A percentile compares a stretch with the other conserved stretches of the same genome.
Evolutionary conservation across 257 asterid genomes (phyloP).

Genomic region (Penstemon barbatus): DNA sequence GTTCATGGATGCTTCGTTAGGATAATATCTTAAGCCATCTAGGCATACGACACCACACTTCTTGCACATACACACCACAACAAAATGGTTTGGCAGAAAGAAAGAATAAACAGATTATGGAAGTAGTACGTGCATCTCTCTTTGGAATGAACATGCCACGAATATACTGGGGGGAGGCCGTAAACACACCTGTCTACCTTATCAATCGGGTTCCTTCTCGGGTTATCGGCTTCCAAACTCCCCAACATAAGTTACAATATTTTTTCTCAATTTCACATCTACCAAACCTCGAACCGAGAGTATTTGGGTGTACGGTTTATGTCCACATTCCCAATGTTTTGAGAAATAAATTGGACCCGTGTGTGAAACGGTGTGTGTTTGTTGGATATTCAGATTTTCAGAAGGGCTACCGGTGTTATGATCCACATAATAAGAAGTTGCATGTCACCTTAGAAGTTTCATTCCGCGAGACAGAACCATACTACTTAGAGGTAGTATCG

Average conservation of each 20-base stretch:
- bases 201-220: conserved; percentile 17
- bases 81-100: not conserved
- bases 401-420: conserved; percentile 27
- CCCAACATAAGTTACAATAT: conserved; percentile 5
- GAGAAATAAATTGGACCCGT: conserved; percentile 13
- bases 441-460: not conserved
- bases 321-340: conserved; percentile 21
- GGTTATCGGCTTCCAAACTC: conserved; percentile 21
- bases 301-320: conserved; percentile 20
- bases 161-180: conserved; percentile 20
- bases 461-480: not conserved
- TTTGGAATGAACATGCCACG: conserved; percentile 10
- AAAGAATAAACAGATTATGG: not conserved
- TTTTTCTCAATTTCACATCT: not conserved
- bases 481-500: not conserved
- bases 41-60: conserved; percentile 21
- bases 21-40: not conserved
- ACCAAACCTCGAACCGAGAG: conserved; percentile 21
- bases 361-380: conserved; percentile 12
- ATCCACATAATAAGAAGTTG: not conserved
- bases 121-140: not conserved
- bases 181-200: conserved; percentile 11
- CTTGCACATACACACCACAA: no score
- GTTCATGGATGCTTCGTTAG: not conserved
- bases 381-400: conserved; percentile 22